Conservation (phyloP, 140 eudicot species). For the Senecio squalidus region DNA sequence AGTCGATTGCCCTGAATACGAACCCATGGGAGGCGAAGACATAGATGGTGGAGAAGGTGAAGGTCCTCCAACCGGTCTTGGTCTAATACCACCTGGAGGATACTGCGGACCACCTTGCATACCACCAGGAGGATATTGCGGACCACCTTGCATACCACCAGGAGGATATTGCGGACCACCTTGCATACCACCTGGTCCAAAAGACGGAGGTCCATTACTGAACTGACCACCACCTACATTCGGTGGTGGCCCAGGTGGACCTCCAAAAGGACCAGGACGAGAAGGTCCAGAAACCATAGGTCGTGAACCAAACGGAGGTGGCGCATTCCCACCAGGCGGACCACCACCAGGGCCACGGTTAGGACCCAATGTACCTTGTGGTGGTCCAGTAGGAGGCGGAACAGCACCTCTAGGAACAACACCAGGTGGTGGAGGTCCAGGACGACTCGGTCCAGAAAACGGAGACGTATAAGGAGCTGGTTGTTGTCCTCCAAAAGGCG, state of each 20-base stretch:
- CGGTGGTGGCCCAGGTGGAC: conserved; percentile 30
- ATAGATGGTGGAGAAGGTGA: conserved; percentile 41
- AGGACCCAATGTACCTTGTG: conserved; percentile 56
- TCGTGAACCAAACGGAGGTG: conserved; percentile 34
- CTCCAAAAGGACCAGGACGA: conserved; percentile 46
- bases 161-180: no score
- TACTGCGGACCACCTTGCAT: no score
- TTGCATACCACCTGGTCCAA: conserved; percentile 45
- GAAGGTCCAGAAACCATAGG: conserved; percentile 46
- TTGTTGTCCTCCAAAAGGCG: conserved; percentile 76
- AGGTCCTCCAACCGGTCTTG: conserved; percentile 42
- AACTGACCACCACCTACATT: conserved; percentile 31
- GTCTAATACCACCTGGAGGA: conserved; percentile 50
- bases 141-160: conserved; percentile 46
- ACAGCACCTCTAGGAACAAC: conserved; percentile 9
- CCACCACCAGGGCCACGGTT: conserved; percentile 39
- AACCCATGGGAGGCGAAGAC: conserved; percentile 32
- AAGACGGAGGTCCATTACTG: conserved; percentile 71
- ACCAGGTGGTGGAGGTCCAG: conserved; percentile 39
- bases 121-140: no score
- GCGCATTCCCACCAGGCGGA: conserved; percentile 36
- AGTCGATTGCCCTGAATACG: no score
- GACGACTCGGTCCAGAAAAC: conserved; percentile 11
- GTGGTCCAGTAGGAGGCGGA: conserved; percentile 51
- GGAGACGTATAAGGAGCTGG: conserved; percentile 39